Conservation (phyloP, 78 protist species). For the Chrysochromulina tobinii region DNA sequence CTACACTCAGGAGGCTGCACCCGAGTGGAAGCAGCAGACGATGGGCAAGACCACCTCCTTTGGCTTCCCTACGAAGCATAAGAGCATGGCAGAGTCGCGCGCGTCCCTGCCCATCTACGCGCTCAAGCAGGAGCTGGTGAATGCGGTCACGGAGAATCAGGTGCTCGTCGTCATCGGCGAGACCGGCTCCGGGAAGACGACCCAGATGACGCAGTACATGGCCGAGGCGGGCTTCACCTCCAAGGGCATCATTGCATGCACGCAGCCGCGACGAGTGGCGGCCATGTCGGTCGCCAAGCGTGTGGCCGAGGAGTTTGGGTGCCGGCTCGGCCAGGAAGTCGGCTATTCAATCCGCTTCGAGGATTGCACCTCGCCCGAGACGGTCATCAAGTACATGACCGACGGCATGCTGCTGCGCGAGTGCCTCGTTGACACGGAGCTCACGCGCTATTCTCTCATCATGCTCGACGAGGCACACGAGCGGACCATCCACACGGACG, state of each 20-base stretch:
- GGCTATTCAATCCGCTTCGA: constrained; percentile 98
- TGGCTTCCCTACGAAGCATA: constrained; percentile 22
- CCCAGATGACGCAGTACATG: constrained; percentile 83
- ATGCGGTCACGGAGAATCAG: constrained; percentile 85
- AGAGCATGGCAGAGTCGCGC: constrained; percentile 66
- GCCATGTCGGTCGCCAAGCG: constrained; percentile 98
- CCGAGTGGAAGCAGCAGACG: constrained; percentile 74
- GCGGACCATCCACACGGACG: constrained; percentile 97
- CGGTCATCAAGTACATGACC: constrained; percentile 98
- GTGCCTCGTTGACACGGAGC: constrained; percentile 86
- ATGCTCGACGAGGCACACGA: constrained; percentile 91
- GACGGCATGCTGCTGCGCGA: constrained; percentile 93
- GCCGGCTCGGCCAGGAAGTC: constrained; percentile 72
- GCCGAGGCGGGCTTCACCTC: constrained; percentile 79
- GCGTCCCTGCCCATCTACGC: constrained; percentile 63
- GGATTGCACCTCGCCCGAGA: constrained; percentile 83
- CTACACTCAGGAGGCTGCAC: constrained; percentile 50
- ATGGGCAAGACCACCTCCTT: constrained; percentile 17
- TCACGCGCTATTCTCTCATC: constrained; percentile 60
- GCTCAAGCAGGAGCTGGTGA: constrained; percentile 50
- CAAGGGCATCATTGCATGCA: constrained; percentile 42
- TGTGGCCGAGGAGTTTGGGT: constrained; percentile 98
- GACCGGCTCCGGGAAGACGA: constrained; percentile 90
- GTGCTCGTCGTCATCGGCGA: constrained; percentile 84
- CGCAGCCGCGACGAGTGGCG: constrained; percentile 99